phyloP scores from a whole-genome alignment of 148 eudicot species.

The Heliamphora exappendiculata region DNA sequence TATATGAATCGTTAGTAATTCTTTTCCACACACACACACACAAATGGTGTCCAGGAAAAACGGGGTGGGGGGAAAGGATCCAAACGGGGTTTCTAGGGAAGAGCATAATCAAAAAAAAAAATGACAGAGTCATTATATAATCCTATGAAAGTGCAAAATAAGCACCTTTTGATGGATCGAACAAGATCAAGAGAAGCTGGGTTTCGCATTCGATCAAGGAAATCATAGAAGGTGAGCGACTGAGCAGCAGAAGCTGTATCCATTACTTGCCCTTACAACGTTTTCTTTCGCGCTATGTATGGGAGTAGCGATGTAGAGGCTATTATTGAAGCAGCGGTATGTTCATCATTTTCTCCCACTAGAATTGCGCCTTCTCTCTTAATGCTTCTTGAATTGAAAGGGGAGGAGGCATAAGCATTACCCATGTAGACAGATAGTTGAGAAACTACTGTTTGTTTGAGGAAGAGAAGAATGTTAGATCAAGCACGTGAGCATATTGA shows the following conservation, averaged over 20 bases:
- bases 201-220: constrained; percentile 23
- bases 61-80: no score
- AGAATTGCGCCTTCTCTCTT: constrained; percentile 3
- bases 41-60: no score
- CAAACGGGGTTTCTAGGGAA: no score
- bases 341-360: neutral
- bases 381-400: neutral
- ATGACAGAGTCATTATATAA: no score
- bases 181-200: constrained; percentile 23
- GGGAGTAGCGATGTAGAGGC: neutral
- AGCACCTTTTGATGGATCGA: constrained; percentile 22
- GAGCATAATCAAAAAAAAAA: no score
- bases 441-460: neutral
- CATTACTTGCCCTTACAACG: neutral
- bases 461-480: constrained; percentile 7
- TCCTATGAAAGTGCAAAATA: neutral
- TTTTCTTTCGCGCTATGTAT: neutral
- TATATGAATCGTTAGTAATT: no score
- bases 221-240: constrained; percentile 19
- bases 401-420: neutral
- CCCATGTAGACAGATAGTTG: neutral
- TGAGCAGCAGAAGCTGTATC: constrained; percentile 4
- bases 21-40: no score
- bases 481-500: constrained; percentile 4
- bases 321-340: neutral